phyloP scores from a whole-genome alignment of 2,329 filamentous ascomycete species.

The Alternaria incomplexa region DNA sequence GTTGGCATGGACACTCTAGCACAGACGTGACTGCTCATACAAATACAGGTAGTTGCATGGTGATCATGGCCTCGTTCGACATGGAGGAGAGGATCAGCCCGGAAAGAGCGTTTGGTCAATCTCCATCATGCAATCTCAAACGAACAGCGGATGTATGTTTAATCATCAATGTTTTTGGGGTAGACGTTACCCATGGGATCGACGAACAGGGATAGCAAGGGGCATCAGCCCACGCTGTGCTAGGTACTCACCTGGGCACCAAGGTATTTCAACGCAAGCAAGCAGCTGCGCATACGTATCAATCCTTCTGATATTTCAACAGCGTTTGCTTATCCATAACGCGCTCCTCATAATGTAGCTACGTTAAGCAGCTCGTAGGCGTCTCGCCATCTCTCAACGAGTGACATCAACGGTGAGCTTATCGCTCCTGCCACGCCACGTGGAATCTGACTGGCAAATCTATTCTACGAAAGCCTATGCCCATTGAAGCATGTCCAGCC shows the following conservation, averaged over 20 bases:
- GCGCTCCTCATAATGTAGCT: not conserved
- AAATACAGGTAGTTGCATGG: not conserved
- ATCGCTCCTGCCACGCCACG: constrained; percentile 1
- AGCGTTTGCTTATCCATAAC: not conserved
- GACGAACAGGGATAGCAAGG: not conserved
- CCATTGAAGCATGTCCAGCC: constrained; percentile 22
- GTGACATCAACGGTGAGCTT: not conserved
- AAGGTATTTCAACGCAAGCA: not conserved
- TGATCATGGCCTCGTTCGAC: not conserved
- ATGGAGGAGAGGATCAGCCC: not conserved
- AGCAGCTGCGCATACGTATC: not conserved
- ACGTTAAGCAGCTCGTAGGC: not conserved
- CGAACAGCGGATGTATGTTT: not conserved
- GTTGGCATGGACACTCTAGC: not conserved
- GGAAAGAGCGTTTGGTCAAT: not conserved
- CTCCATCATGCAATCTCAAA: not conserved
- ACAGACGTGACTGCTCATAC: not conserved
- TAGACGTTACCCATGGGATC: not conserved
- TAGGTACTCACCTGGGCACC: not conserved
- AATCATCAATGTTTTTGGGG: not conserved
- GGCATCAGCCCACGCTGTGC: not conserved
- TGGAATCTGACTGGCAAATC: constrained; percentile 1
- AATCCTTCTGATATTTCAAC: not conserved
- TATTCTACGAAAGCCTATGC: constrained; percentile 13
- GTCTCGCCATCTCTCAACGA: not conserved